Percentiles rank a stretch among this genome's conserved stretches.
Evolutionary conservation across 768 basidiomycete genomes (phyloP).

Genomic region (Russula ochroleuca): DNA sequence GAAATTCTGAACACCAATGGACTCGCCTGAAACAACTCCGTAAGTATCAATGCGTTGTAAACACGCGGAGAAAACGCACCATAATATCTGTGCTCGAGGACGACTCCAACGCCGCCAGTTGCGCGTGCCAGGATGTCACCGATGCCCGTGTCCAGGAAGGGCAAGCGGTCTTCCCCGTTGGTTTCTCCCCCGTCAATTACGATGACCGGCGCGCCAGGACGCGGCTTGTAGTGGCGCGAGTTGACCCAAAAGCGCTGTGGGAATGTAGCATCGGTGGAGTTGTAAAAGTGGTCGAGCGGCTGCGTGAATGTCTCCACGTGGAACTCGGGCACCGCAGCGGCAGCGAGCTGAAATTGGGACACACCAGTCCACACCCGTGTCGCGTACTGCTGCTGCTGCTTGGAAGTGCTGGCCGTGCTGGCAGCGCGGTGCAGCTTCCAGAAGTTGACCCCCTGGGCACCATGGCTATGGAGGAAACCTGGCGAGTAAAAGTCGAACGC

Average conservation of each 20-base stretch:
- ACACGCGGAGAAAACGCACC: conserved; percentile 39
- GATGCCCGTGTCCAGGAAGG: conserved; percentile 54
- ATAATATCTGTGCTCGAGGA: conserved; percentile 93
- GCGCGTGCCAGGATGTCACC: conserved; percentile 78
- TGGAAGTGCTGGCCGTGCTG: not conserved
- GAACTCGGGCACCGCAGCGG: conserved; percentile 34
- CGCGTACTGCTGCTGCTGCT: conserved; percentile 10
- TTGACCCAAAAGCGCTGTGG: conserved; percentile 92
- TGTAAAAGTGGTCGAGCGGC: conserved; percentile 77
- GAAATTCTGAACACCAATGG: conserved; percentile 70
- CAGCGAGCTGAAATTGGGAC: not conserved
- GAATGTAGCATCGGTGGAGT: conserved; percentile 56
- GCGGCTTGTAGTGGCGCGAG: conserved; percentile 68
- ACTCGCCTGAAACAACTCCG: conserved; percentile 47
- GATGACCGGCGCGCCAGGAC: conserved; percentile 75
- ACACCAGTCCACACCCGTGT: not conserved
- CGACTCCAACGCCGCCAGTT: conserved; percentile 85
- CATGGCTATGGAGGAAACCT: conserved; percentile 31
- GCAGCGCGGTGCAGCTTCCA: conserved; percentile 44
- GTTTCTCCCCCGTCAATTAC: conserved; percentile 94
- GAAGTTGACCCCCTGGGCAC: conserved; percentile 62
- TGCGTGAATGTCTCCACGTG: conserved; percentile 71
- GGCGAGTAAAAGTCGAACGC: not conserved
- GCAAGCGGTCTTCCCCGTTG: conserved; percentile 61
- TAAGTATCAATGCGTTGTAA: conserved; percentile 19